Evolutionary conservation across 2,329 filamentous ascomycete genomes (phyloP).

Genomic region (Daldinia sp.): DNA sequence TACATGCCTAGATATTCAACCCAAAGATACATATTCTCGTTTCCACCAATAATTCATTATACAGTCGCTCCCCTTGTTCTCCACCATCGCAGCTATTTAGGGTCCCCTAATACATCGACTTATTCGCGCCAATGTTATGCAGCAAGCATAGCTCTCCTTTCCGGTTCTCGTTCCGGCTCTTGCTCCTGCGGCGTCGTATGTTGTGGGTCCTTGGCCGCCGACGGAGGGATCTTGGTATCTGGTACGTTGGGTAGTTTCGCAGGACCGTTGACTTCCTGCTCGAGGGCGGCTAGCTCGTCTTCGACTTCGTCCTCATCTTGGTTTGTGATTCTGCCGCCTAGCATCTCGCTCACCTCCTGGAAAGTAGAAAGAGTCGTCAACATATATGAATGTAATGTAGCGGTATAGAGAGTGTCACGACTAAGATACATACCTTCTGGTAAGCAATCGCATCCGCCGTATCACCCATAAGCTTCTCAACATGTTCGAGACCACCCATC

Average conservation of each 20-base stretch:
- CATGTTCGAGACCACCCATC: slow-evolving; percentile 93
- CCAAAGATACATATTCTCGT: neutral
- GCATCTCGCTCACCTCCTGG: slow-evolving; percentile 92
- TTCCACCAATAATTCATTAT: neutral
- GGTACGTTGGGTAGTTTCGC: slow-evolving; percentile 51
- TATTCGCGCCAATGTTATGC: slow-evolving; percentile 36
- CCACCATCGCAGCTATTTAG: too few species aligned
- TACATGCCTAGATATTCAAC: slow-evolving; percentile 2
- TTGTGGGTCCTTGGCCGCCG: slow-evolving; percentile 34
- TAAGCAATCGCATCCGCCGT: slow-evolving; percentile 91
- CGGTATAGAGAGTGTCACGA: too few species aligned
- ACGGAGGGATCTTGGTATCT: slow-evolving; percentile 52
- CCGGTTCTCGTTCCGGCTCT: slow-evolving; percentile 41
- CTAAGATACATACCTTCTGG: slow-evolving; percentile 74
- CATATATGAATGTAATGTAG: too few species aligned
- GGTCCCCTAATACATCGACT: neutral
- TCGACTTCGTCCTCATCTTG: slow-evolving; percentile 98
- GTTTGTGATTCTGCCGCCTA: slow-evolving; percentile 88
- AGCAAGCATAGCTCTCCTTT: slow-evolving; percentile 58
- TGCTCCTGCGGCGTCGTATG: slow-evolving; percentile 10
- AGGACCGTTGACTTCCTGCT: slow-evolving; percentile 65
- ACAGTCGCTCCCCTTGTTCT: too few species aligned
- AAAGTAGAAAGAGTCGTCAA: slow-evolving; percentile 54
- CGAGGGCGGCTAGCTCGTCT: slow-evolving; percentile 88
- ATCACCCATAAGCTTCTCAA: slow-evolving; percentile 96